Evolutionary conservation across 768 basidiomycete species (phyloP).

Genomic region (Rhodocollybia butyracea): DNA sequence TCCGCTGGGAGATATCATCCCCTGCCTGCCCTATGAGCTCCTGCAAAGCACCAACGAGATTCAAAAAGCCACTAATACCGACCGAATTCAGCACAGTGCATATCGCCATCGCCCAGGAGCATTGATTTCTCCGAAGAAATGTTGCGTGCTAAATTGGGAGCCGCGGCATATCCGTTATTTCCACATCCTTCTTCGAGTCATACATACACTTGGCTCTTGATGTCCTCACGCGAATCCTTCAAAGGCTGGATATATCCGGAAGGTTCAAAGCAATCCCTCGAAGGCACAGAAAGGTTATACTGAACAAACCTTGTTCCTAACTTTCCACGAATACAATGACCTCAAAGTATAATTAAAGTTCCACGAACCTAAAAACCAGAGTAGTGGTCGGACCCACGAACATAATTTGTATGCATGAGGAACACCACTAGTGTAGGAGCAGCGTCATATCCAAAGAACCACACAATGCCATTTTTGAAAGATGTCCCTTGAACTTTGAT

Average conservation of each 20-base stretch:
- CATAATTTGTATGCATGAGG: not conserved
- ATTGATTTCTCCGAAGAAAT: not conserved
- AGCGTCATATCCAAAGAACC: not conserved
- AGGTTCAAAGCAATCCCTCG: constrained; percentile 1
- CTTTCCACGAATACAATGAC: not conserved
- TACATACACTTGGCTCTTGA: not conserved
- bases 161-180: not conserved
- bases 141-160: not conserved
- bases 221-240: not conserved
- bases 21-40: not conserved
- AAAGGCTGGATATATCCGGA: not conserved
- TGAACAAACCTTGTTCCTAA: not conserved
- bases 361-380: not conserved
- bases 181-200: not conserved
- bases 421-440: not conserved
- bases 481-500: not conserved
- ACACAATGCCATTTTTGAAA: not conserved
- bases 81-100: no score
- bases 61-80: not conserved
- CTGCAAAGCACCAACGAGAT: not conserved
- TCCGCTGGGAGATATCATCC: not conserved
- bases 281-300: not conserved
- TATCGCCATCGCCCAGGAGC: no score
- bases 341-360: not conserved
- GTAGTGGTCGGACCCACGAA: not conserved